Evolutionary conservation across 169 alveolate species (phyloP), one percentile per base, ranked within the genome.

Genomic region (Toxoplasma gondii): DNA sequence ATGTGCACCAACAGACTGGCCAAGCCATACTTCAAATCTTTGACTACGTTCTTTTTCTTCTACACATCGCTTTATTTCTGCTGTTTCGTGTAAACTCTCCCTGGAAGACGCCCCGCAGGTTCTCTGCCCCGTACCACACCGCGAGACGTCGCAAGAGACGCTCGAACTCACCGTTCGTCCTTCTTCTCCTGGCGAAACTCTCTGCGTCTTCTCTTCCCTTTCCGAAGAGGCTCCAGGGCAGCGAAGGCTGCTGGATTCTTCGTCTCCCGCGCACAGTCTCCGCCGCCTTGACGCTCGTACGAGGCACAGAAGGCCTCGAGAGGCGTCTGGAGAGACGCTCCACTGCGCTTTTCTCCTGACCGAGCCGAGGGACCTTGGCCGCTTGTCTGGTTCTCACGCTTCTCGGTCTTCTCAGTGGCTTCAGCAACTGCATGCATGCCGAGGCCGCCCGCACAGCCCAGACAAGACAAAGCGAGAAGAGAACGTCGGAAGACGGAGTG

Each of bases 181-280:
- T 31, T 9, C 43, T n/a, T 78, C 86, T 78, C 86, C 86, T 12
- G 27, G 86, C 86, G 86, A 16, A 10, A 41, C 43, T 78, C 86
- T 31, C 22, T n/a, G 27, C 86, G 86, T 45, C n/a, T n/a, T n/a
- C 86, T n/a, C 45, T 78, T 78, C 44, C 45, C 45, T 38, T 78
- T 78, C 86, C 49, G 39, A 10, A 78, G 86, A 78, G 86, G 86
- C 39, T 36, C 39, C 12, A 78, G 86, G 43, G 86, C 39, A n/a
- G 44, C 39, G 24, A 78, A 64, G 7, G 74, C 74, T 7, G 34
- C n/a, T 31, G 74, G 34, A 12, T 64, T 64, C 74, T 64, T 64
- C 74, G 58, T 49, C 58, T 49, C 58, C 22, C 58, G 58, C 12
- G 12, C 12, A 12, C 58, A 4, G 58, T 49, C 58, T 49, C 58